Conservation (phyloP, 2,329 filamentous ascomycete species). For the Chaetomiaceae sp. region DNA sequence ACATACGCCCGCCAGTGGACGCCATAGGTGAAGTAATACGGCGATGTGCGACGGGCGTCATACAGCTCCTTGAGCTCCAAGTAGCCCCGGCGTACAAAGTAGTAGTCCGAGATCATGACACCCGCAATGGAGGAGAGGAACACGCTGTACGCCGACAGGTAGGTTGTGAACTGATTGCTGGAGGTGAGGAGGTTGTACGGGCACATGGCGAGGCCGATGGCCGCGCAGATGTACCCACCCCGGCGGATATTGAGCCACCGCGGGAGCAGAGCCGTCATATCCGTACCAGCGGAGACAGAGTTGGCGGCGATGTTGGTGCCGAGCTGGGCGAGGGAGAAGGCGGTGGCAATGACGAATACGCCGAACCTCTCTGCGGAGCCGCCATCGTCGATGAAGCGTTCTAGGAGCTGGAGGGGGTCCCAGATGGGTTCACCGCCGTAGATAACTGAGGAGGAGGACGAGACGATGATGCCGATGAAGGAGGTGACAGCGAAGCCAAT, state of each 20-base stretch:
- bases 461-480: conserved; percentile 78
- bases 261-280: conserved; percentile 75
- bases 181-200: conserved; percentile 74
- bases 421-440: conserved; percentile 62
- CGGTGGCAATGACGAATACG: conserved; percentile 66
- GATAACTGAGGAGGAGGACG: conserved; percentile 66
- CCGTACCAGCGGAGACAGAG: conserved; percentile 76
- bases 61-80: conserved; percentile 76
- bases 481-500: conserved; percentile 71
- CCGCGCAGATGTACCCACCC: conserved; percentile 79
- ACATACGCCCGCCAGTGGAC: conserved; percentile 80
- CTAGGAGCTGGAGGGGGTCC: conserved; percentile 67
- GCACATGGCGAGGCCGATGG: conserved; percentile 77
- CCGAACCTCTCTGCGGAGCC: conserved; percentile 66
- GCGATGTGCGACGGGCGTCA: conserved; percentile 59
- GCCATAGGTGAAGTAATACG: conserved; percentile 71
- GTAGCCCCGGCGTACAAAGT: conserved; percentile 76
- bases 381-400: conserved; percentile 64
- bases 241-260: conserved; percentile 80
- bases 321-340: conserved; percentile 74
- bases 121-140: conserved; percentile 92
- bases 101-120: conserved; percentile 89
- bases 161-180: conserved; percentile 83
- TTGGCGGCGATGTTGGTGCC: conserved; percentile 88
- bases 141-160: conserved; percentile 86